These are phyloP conservation scores for Botryotinia calthae DNA, from an alignment of 2,329 filamentous ascomycete genomes.

Conservation along the genomic window DNA sequence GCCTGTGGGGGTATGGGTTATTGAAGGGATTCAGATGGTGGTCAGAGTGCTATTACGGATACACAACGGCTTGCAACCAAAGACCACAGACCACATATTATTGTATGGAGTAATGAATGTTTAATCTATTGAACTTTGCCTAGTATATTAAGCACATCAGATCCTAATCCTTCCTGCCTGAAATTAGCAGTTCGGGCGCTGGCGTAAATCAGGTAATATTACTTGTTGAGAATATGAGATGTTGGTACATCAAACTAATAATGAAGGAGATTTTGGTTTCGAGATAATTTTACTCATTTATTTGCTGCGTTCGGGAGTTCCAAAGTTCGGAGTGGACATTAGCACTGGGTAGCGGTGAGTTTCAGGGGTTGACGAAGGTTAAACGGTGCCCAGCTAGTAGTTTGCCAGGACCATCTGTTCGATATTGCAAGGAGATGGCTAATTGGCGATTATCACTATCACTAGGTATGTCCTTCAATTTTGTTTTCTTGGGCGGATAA, in stretches of 20 bases:
- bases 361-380: conserved; percentile 14
- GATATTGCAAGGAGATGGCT: conserved; percentile 12
- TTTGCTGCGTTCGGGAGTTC: conserved; percentile 11
- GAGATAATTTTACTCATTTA: conserved; percentile 13
- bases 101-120: conserved; percentile 13
- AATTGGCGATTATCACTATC: neutral
- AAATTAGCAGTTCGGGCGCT: conserved; percentile 9
- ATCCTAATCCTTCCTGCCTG: neutral
- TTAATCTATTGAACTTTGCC: conserved; percentile 7
- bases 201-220: conserved; percentile 5
- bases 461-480: neutral
- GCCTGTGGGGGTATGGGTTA: conserved; percentile 5
- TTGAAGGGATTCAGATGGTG: neutral
- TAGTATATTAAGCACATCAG: conserved; percentile 7
- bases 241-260: conserved; percentile 8
- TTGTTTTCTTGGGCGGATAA: conserved; percentile 4
- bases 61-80: conserved; percentile 12
- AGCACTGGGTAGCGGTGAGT: conserved; percentile 14
- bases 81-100: conserved; percentile 15
- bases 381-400: conserved; percentile 10
- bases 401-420: conserved; percentile 17
- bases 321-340: conserved; percentile 3
- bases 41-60: conserved; percentile 11
- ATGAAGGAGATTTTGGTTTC: conserved; percentile 12
- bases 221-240: neutral